Evolutionary conservation across 148 eudicot genomes (phyloP), one percentile per base, ranked within the genome.

Genomic region (Oxyria digyna): DNA sequence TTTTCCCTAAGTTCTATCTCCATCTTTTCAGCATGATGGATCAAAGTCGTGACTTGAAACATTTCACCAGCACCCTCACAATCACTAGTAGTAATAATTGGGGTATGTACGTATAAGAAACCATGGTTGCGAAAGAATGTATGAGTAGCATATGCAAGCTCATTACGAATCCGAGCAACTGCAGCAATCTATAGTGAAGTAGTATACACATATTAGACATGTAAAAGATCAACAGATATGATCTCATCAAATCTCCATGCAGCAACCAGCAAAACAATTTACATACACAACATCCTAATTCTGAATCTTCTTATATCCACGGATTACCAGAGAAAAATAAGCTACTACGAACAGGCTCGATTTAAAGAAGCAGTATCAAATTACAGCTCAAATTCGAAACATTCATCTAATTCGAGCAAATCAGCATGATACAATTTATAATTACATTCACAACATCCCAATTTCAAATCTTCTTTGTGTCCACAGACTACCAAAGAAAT

Each of bases 21-120:
- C 43, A 86, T 33, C 77, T 69, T 90, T 12, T 93, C 98, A 0
- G 89, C 80, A 42, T 87, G 96, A 18, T 32, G 90, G 52, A 93
- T 80, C 76, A 93, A 72, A 10, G 96, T 88, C 41, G 98, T 90
- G 49, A 90, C 97, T 84, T 93, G 98, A 76, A 93, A 93, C 95
- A 88, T 90, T 85, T 93, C 98, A 27, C 98, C 98, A 42, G 98
- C 96, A 18, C 98, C 98, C 84, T 93, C 98, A 80, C 98, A 93
- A 71, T 93, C 98, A 76, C 97, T 93, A 18, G 98, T 93, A 37
- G 97, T 90, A 70, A 93, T 78, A n/a, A 93, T 93, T 1, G 98
- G 98, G 46, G 98, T 93, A 52, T 90, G 98, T 4, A 93, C 67
- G 55, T 90, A 87, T 15, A 88, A 69, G 77, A 90, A 93, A 18